phyloP scores from a whole-genome alignment of 306 rosid species.

The Castanopsis chinensis region DNA sequence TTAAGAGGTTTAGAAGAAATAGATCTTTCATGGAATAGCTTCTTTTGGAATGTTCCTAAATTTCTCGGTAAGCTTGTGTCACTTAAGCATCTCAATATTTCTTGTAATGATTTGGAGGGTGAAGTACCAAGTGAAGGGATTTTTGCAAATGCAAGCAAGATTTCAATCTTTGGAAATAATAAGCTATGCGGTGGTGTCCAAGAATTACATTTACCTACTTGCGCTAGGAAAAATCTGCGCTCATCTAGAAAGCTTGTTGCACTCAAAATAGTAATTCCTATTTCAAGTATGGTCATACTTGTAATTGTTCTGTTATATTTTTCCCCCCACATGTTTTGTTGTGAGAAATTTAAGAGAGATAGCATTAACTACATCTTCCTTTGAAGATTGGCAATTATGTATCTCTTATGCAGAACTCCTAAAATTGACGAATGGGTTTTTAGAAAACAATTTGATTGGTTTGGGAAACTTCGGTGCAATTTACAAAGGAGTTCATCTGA shows the following conservation, averaged over 20 bases:
- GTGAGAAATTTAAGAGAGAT: conserved; percentile 6
- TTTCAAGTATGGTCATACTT: conserved; percentile 13
- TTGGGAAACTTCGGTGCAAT: conserved; percentile 38
- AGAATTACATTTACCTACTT: conserved; percentile 27
- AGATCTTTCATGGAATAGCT: conserved; percentile 32
- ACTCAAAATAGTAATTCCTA: conserved; percentile 15
- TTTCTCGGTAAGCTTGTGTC: conserved; percentile 18
- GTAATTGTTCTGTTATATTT: conserved; percentile 11
- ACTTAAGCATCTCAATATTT: conserved; percentile 28
- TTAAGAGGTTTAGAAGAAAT: conserved; percentile 38
- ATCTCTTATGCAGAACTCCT: conserved; percentile 30
- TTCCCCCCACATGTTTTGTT: background rate
- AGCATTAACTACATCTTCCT: background rate
- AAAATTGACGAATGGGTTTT: conserved; percentile 15
- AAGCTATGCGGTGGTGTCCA: conserved; percentile 37
- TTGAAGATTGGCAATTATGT: background rate
- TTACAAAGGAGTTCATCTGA: conserved; percentile 28
- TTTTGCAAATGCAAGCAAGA: conserved; percentile 22
- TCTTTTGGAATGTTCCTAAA: conserved; percentile 38
- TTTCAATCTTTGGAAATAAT: conserved; percentile 26
- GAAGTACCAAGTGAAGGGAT: conserved; percentile 31
- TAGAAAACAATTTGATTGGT: conserved; percentile 28
- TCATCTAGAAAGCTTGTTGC: background rate
- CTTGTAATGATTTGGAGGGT: conserved; percentile 36
- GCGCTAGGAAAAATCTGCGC: conserved; percentile 11